Evolutionary conservation across 164 flowering plant species (phyloP), one percentile per base, ranked within the genome.

Genomic region (Dillenia suffruticosa): DNA sequence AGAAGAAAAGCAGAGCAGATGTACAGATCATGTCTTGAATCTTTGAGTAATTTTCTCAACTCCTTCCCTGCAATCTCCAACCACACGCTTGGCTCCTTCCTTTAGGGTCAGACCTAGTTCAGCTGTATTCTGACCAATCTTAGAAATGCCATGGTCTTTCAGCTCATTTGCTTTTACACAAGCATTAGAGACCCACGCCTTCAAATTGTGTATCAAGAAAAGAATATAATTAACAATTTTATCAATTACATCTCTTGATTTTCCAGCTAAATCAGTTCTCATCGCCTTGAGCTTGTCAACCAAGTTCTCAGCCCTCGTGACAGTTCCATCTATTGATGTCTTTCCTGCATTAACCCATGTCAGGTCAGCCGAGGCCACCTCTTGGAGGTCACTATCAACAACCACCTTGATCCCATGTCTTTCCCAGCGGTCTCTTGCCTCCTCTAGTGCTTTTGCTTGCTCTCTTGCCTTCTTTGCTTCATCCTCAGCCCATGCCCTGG

Each of bases 401-500:
- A 95, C 72, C 0, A 95, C 92, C 70, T 85, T 88, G 68, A 95
- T 78, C 60, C 99, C 99, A 9, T 75, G 85, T 64, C 67, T 83
- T 73, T 88, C 90, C 97, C 97, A 95, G 48, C 87, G 84, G 46
- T 81, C 84, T 77, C 99, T 85, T 16, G 99, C 99, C 72, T 86
- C 96, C 67, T 95, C 99, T 43, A 95, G 74, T 19, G 81, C 81
- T 70, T 82, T 95, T 56, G 89, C 96, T 60, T 89, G 92, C 59
- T 87, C 96, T 73, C 94, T 85, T 43, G 88, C 97, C 77, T 79
- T 81, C 71, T 80, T 88, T 19, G 97, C 99, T 68, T 95, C 99
- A 54, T 95, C 97, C 76, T 95, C 97, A 13, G 99, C 99, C 99
- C 99, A 95, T 54, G 93, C 64, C 83, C 99, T 95, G 79, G 17